These are phyloP conservation scores for Amanita muscaria DNA, from an alignment of 768 basidiomycete genomes.

Conservation along the genomic window DNA sequence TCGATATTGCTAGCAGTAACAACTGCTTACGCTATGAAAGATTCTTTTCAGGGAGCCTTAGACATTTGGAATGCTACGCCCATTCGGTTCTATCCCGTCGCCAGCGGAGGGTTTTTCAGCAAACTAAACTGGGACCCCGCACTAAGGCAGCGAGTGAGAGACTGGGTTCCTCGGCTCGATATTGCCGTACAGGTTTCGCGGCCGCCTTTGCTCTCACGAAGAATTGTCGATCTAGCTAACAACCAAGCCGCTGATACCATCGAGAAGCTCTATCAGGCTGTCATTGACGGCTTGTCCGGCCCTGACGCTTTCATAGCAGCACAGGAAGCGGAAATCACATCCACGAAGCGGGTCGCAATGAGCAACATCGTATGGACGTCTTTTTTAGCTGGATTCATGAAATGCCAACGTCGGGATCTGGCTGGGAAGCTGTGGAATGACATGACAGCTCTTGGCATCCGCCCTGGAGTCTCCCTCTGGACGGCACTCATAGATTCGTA, in stretches of 20 bases:
- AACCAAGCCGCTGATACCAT: slow-evolving; percentile 25
- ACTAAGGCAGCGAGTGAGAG: slow-evolving; percentile 32
- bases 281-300: slow-evolving; percentile 43
- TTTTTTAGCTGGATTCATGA: slow-evolving; percentile 59
- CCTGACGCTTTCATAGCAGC: slow-evolving; percentile 47
- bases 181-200: slow-evolving; percentile 43
- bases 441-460: slow-evolving; percentile 38
- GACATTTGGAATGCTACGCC: slow-evolving; percentile 30
- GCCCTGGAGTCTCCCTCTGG: slow-evolving; percentile 56
- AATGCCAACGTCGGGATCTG: slow-evolving; percentile 42
- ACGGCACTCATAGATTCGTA: slow-evolving; percentile 63
- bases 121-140: slow-evolving; percentile 25
- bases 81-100: slow-evolving; percentile 25
- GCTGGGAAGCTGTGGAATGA: slow-evolving; percentile 66
- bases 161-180: slow-evolving; percentile 40
- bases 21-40: slow-evolving; percentile 51
- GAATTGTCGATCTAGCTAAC: slow-evolving; percentile 38
- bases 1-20: slow-evolving; percentile 42
- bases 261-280: slow-evolving; percentile 38
- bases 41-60: slow-evolving; percentile 52
- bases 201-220: slow-evolving; percentile 39
- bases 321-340: slow-evolving; percentile 26
- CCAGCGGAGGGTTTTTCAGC: slow-evolving; percentile 31
- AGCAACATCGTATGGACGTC: slow-evolving; percentile 53
- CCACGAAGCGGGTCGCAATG: slow-evolving; percentile 38